Conservation (phyloP, 768 basidiomycete species). For the Phlebiopsis gigantea region DNA sequence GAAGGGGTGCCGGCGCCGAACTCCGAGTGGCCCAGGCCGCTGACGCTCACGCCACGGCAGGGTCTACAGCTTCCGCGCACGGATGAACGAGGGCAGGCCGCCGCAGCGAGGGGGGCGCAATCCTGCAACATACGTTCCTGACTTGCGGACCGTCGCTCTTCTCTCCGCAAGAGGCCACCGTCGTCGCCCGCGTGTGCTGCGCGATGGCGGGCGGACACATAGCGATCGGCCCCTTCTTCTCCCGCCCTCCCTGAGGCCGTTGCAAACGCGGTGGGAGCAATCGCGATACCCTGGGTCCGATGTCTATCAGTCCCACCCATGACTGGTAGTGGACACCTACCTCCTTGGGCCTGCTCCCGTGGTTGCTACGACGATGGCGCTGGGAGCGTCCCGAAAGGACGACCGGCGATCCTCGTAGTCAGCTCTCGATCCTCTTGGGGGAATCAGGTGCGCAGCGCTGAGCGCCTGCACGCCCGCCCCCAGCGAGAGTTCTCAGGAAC, state of each 20-base stretch:
- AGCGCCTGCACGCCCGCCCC: not conserved
- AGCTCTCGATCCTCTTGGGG: not conserved
- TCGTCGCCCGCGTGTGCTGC: not conserved
- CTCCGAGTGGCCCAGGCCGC: not conserved
- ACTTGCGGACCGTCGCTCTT: not conserved
- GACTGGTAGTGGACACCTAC: not conserved
- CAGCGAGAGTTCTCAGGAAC: not conserved
- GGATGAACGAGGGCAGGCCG: too few species aligned
- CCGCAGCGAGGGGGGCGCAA: not conserved
- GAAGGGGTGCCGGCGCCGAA: not conserved
- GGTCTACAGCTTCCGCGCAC: not conserved
- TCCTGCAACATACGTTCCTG: not conserved
- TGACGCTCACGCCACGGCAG: not conserved
- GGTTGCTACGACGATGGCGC: conserved; percentile 3
- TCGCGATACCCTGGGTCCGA: not conserved
- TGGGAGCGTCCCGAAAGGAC: not conserved
- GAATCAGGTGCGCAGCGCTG: not conserved
- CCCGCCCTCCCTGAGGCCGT: not conserved
- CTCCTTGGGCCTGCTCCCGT: not conserved
- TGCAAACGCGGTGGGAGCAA: not conserved
- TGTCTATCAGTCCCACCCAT: not conserved
- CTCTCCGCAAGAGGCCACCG: conserved; percentile 1
- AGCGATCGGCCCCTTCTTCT: not conserved
- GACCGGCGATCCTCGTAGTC: not conserved
- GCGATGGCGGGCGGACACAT: not conserved